Conservation (phyloP, 176 grass and related monocot species). For the Rhynchospora breviuscula region DNA sequence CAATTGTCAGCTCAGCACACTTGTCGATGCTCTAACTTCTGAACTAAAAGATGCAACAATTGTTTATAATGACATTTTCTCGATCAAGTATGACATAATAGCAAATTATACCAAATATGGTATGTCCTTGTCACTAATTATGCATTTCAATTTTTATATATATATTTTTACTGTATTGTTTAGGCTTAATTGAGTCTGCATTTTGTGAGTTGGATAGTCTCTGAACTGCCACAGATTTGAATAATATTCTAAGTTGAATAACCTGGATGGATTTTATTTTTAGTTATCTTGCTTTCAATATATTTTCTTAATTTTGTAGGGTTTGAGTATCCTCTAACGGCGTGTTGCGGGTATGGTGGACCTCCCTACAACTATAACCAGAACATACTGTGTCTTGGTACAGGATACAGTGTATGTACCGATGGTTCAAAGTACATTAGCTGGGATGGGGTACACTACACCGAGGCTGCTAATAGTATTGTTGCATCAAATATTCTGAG, state of each 20-base stretch:
- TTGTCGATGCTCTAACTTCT: slow-evolving; percentile 36
- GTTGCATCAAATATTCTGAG: slow-evolving; percentile 58
- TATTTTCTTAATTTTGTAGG: slow-evolving; percentile 28
- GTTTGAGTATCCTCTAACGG: slow-evolving; percentile 50
- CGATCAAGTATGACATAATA: slow-evolving; percentile 75
- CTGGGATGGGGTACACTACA: slow-evolving; percentile 83
- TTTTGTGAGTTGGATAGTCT: neutral
- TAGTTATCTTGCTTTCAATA: no score
- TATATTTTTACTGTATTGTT: no score
- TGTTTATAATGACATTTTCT: slow-evolving; percentile 54
- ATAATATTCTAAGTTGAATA: neutral
- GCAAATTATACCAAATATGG: slow-evolving; percentile 49
- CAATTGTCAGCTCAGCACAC: slow-evolving; percentile 43
- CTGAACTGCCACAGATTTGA: neutral
- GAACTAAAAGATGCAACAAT: slow-evolving; percentile 43
- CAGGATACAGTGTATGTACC: slow-evolving; percentile 36
- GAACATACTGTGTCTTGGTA: slow-evolving; percentile 36
- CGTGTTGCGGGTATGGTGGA: slow-evolving; percentile 58
- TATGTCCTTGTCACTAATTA: slow-evolving; percentile 8
- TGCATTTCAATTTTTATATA: neutral
- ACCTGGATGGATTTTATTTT: neutral
- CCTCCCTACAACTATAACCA: slow-evolving; percentile 29
- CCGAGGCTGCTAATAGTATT: slow-evolving; percentile 57
- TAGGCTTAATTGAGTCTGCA: neutral
- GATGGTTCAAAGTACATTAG: slow-evolving; percentile 50